Base-by-base conservation (phyloP, 306 rosid genomes). In the Lathyrus aphaca region DNA sequence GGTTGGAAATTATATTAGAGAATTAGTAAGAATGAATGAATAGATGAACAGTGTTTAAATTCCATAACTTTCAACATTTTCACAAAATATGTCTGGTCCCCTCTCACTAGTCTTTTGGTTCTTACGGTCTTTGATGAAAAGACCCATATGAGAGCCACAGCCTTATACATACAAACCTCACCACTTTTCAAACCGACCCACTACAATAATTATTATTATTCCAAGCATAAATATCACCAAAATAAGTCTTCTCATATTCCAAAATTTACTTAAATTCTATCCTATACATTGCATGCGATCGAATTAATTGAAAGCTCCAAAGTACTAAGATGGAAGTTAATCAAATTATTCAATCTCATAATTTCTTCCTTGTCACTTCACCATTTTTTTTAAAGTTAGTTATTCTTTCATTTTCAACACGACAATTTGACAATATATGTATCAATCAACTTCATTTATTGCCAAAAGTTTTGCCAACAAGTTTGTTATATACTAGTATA, bases 311-410 rank as follows among this genome's bases (percentile, higher is more conserved):
- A 62, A 62, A 62, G 42, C 64, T 58, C 46, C 25, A 25, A n/a
- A n/a, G 29, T 15, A 35, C 18, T n/a, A 10, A 11, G 5, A 56
- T 6, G 13, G 12, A 51, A 55, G 4, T 12, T 35, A 32, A 32
- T 32, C 38, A 32, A 32, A 32, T 32, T 32, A 32, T 32, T 32
- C 61, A 13, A 14, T 3, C 17, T 25, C 1, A 42, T 42, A 42
- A 23, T 30, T 66, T 48, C 16, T 46, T 66, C n/a, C 68, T 25
- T 46, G 50, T 72, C 78, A 78, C 40, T 77, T 66, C 69, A 18
- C 45, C 9, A 18, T 9, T 9, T 35, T 48, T 12, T 5, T 14
- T 58, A 15, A 61, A 68, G 64, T 43, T 64, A 67, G 55, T 40
- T 63, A 39, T 71, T 25, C 45, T 19, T 44, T 42, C 56, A 27